Evolutionary conservation across 179 eudicot genomes (phyloP), one percentile per base, ranked within the genome.

Genomic region (Patellifolia procumbens): DNA sequence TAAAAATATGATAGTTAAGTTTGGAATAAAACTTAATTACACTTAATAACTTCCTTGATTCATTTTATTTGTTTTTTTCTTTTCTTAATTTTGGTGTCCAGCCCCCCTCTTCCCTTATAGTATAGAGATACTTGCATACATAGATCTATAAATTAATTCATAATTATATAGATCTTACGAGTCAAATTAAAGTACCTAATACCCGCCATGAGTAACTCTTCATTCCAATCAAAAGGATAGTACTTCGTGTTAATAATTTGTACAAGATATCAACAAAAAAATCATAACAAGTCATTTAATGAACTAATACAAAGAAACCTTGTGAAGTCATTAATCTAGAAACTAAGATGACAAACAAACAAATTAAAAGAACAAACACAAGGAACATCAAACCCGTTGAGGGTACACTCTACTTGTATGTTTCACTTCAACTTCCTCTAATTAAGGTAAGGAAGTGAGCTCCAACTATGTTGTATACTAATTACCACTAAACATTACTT

Each of bases 191-290:
- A 26, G 34, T 58, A 11, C 2, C 26, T 26, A 55, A 13, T 12
- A 56, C 12, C 29, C 35, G 12, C 13, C 0, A 59, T 28, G 2
- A 11, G 17, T 24, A 26, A 13, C 7, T 34, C 13, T 59, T 11
- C 17, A 28, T 7, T 12, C 11, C 22, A 59, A 15, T 22, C 7
- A 15, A 59, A 59, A 28, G 63, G 32, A 28, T 12, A 58, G 34
- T 59, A 22, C 28, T 72, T 72, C n/a, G 56, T 35, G 75, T 72
- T 37, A 72, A 52, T 56, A 17, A 43, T 73, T 28, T 73, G 68
- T 73, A 73, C 76, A 73, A 4, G 17, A 59, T 42, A 59, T 73
- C 20, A 35, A 73, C 39, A 73, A 73, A 28, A 59, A 37, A 22
- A 1, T 8, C 29, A 60, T 51, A 3, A 48, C 8, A 51, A 52